Percentiles rank a stretch among this genome's conserved stretches.
phyloP scores from a whole-genome alignment of 1,284 basidiomycete genomes.

The Leucoagaricus sp. region DNA sequence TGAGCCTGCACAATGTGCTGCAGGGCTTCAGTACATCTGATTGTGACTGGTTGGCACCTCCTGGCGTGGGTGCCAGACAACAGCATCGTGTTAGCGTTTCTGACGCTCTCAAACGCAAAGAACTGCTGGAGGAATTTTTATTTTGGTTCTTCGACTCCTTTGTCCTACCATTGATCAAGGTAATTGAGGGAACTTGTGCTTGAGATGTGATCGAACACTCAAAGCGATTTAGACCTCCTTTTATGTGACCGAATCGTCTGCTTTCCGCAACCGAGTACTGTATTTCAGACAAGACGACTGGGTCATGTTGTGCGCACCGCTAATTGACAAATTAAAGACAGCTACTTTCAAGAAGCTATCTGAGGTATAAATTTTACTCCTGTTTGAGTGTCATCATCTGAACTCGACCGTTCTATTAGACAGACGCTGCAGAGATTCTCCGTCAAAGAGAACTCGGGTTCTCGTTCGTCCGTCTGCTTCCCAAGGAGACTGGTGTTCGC shows the following conservation, averaged over 20 bases:
- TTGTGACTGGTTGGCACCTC: conserved; percentile 79
- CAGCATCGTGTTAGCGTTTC: conserved; percentile 58
- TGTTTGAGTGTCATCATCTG: background rate
- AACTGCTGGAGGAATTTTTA: conserved; percentile 82
- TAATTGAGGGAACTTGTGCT: conserved; percentile 31
- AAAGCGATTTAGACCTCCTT: conserved; percentile 75
- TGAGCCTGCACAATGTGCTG: conserved; percentile 79
- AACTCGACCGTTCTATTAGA: conserved; percentile 35
- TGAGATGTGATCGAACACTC: background rate
- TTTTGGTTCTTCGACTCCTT: conserved; percentile 94
- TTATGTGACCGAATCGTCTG: conserved; percentile 92
- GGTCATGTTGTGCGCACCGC: conserved; percentile 79
- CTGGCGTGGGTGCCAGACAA: conserved; percentile 33
- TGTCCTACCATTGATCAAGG: conserved; percentile 79
- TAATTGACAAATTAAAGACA: conserved; percentile 70
- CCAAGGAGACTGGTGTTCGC: conserved; percentile 93
- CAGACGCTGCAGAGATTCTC: conserved; percentile 64
- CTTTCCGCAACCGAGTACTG: conserved; percentile 83
- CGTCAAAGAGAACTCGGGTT: conserved; percentile 75
- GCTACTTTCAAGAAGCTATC: conserved; percentile 68
- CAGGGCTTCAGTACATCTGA: conserved; percentile 79
- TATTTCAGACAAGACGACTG: conserved; percentile 97
- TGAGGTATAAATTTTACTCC: conserved; percentile 40
- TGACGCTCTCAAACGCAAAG: conserved; percentile 74
- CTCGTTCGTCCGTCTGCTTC: conserved; percentile 87